Conservation (phyloP, 306 rosid genomes). For the Leucaena leucocephala region DNA sequence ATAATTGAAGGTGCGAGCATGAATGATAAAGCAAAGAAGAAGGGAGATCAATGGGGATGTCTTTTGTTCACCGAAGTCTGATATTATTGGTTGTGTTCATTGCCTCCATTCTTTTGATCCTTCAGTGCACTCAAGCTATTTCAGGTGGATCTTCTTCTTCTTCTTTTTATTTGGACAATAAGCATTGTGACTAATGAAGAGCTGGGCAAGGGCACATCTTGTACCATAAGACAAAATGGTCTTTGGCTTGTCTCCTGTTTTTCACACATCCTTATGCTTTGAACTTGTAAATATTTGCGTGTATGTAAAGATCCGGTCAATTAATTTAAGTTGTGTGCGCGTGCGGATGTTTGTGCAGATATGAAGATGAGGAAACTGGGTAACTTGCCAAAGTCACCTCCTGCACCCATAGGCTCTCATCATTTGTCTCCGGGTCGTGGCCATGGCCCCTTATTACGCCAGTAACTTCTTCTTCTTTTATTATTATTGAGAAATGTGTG, state of each 20-base stretch:
- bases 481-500: not conserved
- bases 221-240: no score
- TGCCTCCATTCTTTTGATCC: not conserved
- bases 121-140: not conserved
- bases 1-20: not conserved
- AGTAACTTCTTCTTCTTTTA: not conserved
- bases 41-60: not conserved
- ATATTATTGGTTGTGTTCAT: not conserved
- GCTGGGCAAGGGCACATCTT: no score
- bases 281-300: not conserved
- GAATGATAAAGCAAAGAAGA: not conserved
- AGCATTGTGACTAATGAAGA: no score
- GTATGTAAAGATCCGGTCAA: no score
- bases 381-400: not conserved
- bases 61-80: not conserved
- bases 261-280: not conserved
- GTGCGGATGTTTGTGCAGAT: not conserved
- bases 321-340: not conserved
- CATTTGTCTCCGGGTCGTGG: not conserved
- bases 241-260: not conserved
- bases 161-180: no score
- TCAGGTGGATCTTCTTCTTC: not conserved
- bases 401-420: not conserved
- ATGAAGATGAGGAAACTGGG: conserved; percentile 4
- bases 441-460: no score